Evolutionary conservation across 257 asterid species (phyloP), one percentile per base, ranked within the genome.

Genomic region (Ligustrum vulgare): DNA sequence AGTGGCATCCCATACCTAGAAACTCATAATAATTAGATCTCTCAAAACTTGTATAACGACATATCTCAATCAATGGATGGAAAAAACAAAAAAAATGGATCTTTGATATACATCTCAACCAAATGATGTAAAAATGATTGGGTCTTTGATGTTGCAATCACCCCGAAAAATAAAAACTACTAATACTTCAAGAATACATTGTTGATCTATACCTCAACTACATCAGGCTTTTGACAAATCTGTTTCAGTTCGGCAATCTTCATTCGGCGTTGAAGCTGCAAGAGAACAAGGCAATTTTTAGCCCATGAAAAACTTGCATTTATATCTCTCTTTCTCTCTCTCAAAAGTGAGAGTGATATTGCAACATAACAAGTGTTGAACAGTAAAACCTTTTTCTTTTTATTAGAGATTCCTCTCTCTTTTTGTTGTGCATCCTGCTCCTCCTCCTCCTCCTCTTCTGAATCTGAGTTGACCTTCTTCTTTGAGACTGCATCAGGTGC

Each of bases 1-100:
- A 79, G 99, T 94, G 62, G 99, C 98, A 81, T 94, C 99, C 99
- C 99, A 94, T 22, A 94, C 98, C 99, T 94, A 23, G 67, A 60
- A 60, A 60, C 67, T 60, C 67, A 23, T 8, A 60, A 9, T 10
- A 60, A 23, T 60, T 23, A 60, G 18, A 60, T 60, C 34, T 8
- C 67, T 9, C 2, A 60, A 22, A 60, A 23, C 34, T 60, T 23
- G 67, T 10, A 11, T 4, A 25, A 10, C 16, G 7, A 60, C 18
- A 51, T 4, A 51, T 5, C 54, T 15, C 10, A n/a, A 23, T 16
- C 67, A 60, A 60, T 23, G 25, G 11, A 60, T 60, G 6, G 15
- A 11, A 60, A 60, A 60, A 60, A 22, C 16, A 25, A 23, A n/a
- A 22, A 60, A 2, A 60, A 25, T 60, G 16, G 67, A 60, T 3